Percentiles rank a stretch among this genome's conserved stretches.
phyloP scores from a whole-genome alignment of 805 yeast genomes.

The Nakazawaea anatomiae region DNA sequence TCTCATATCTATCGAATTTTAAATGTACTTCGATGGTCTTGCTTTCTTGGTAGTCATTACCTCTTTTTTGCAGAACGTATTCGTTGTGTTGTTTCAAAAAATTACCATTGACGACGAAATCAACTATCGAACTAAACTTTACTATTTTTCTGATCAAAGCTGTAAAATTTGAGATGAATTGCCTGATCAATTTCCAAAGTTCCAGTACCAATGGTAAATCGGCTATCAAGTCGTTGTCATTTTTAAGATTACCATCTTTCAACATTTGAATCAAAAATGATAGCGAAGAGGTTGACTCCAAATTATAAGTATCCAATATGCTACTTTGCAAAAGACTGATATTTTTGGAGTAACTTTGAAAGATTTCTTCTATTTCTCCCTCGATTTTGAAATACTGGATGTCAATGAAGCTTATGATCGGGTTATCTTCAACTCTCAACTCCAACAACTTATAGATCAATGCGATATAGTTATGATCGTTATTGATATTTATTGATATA shows the following conservation, averaged over 20 bases:
- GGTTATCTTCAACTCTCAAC: slow-evolving; percentile 58
- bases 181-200: slow-evolving; percentile 49
- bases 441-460: slow-evolving; percentile 53
- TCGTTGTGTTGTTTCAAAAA: slow-evolving; percentile 26
- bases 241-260: slow-evolving; percentile 8
- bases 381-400: slow-evolving; percentile 38
- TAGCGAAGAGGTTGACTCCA: slow-evolving; percentile 3
- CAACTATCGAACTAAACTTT: slow-evolving; percentile 49
- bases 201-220: slow-evolving; percentile 54
- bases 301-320: slow-evolving; percentile 15
- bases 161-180: slow-evolving; percentile 33
- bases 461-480: slow-evolving; percentile 27
- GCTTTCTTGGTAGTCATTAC: slow-evolving; percentile 15
- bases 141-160: slow-evolving; percentile 32
- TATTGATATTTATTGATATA: slow-evolving; percentile 5
- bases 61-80: slow-evolving; percentile 19
- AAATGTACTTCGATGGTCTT: slow-evolving; percentile 32
- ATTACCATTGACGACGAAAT: slow-evolving; percentile 45
- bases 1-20: slow-evolving; percentile 36
- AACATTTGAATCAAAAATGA: slow-evolving; percentile 4
- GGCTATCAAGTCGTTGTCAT: slow-evolving; percentile 6
- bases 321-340: slow-evolving; percentile 32
- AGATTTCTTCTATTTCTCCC: slow-evolving; percentile 32
- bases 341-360: slow-evolving; percentile 33
- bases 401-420: slow-evolving; percentile 57